A percentile compares a stretch with the other conserved stretches of the same genome.
Evolutionary conservation across 2,329 filamentous ascomycete genomes (phyloP).

Genomic region (Sporothrix phasma): DNA sequence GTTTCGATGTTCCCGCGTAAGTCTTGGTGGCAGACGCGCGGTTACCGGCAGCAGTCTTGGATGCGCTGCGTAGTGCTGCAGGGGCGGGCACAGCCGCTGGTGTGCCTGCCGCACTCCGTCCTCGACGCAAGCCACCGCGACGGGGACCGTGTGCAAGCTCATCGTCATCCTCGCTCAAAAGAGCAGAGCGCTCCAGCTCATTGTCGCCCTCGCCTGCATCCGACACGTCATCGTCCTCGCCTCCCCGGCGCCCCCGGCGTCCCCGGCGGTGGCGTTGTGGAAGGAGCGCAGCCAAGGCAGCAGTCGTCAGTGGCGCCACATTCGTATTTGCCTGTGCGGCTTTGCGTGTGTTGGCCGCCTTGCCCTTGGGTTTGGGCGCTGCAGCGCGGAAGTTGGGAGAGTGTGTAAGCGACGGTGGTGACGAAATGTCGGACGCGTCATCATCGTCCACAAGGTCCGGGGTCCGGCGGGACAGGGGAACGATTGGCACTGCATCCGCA

Average conservation of each 20-base stretch:
- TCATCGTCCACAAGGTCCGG: conserved; percentile 32
- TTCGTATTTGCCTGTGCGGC: background rate
- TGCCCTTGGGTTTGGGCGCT: conserved; percentile 9
- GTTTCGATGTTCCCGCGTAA: conserved; percentile 8
- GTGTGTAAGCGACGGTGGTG: conserved; percentile 56
- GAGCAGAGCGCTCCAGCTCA: conserved; percentile 32
- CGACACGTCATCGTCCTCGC: conserved; percentile 16
- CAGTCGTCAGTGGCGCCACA: conserved; percentile 36
- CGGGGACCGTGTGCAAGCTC: conserved; percentile 40
- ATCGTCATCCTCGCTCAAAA: conserved; percentile 43
- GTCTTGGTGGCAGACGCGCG: background rate
- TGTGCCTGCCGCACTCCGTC: conserved; percentile 1
- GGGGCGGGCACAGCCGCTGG: conserved; percentile 7
- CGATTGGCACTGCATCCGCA: conserved; percentile 7
- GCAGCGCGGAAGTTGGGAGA: conserved; percentile 44
- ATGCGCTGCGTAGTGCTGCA: background rate
- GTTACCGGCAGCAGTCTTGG: conserved; percentile 2
- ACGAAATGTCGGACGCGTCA: conserved; percentile 45
- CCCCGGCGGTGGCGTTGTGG: conserved; percentile 40
- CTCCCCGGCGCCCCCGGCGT: conserved; percentile 29
- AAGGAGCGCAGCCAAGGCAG: conserved; percentile 43
- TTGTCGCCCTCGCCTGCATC: conserved; percentile 22
- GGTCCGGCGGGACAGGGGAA: conserved; percentile 29
- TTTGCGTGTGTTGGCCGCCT: conserved; percentile 7
- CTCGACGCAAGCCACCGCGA: conserved; percentile 25